phyloP scores from a whole-genome alignment of 2,329 filamentous ascomycete species.

The Colletotrichum filicis region DNA sequence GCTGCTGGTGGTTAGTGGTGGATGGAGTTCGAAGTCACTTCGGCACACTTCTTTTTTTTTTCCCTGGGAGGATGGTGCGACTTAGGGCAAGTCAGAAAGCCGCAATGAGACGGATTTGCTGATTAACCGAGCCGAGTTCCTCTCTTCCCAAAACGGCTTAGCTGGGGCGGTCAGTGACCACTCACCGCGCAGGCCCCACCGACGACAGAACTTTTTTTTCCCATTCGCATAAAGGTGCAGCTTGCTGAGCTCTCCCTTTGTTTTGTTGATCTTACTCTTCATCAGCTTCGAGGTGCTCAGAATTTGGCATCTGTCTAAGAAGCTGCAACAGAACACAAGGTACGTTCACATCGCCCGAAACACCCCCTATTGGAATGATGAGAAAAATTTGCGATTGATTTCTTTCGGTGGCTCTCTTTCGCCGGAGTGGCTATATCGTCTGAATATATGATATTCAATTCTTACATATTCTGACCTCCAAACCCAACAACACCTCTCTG shows the following conservation, averaged over 20 bases:
- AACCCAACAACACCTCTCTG: conserved; percentile 12
- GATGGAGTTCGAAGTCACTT: conserved; percentile 25
- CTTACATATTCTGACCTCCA: conserved; percentile 97
- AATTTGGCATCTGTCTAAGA: background rate
- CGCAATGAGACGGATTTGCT: background rate
- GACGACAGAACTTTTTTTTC: conserved; percentile 22
- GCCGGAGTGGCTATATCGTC: conserved; percentile 88
- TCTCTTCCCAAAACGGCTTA: background rate
- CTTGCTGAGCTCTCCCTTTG: background rate
- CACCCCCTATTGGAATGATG: conserved; percentile 71
- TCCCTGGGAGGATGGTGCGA: background rate
- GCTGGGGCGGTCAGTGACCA: conserved; percentile 5
- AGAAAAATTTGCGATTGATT: conserved; percentile 99
- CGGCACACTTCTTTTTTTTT: conserved; percentile 14
- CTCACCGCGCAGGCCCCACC: conserved; percentile 19
- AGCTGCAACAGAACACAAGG: conserved; percentile 29
- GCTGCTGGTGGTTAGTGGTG: conserved; percentile 33
- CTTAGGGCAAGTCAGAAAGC: conserved; percentile 3
- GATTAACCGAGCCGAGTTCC: conserved; percentile 24
- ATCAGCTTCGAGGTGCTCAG: conserved; percentile 13
- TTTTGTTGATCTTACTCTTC: background rate
- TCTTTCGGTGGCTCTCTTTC: conserved; percentile 82
- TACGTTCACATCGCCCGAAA: conserved; percentile 35
- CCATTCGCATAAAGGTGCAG: conserved; percentile 2
- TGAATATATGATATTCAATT: conserved; percentile 86